Percentiles rank a stretch among this genome's conserved stretches.
These are phyloP conservation scores for Geopyxis carbonaria DNA, from an alignment of 495 filamentous ascomycete genomes.

Conservation along the genomic window DNA sequence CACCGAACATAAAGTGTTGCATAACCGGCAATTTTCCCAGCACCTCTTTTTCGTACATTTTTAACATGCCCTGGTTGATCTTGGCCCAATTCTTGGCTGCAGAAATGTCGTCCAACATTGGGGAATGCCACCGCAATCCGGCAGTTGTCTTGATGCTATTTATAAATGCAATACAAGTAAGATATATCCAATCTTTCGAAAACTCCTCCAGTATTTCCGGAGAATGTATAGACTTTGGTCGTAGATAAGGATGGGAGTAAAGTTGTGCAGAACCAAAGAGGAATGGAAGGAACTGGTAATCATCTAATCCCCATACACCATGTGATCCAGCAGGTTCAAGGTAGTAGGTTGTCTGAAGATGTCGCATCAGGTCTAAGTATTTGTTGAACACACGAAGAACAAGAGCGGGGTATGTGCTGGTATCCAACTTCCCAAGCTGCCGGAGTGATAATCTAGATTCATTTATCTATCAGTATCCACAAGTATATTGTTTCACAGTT, in stretches of 20 bases:
- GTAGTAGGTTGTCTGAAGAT: constrained; percentile 75
- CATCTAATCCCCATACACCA: constrained; percentile 94
- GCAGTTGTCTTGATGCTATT: constrained; percentile 94
- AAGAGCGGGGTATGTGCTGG: constrained; percentile 49
- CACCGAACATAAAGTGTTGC: constrained; percentile 95
- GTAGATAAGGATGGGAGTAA: constrained; percentile 69
- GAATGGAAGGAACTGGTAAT: constrained; percentile 95
- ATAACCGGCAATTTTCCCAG: constrained; percentile 88
- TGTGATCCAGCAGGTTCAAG: constrained; percentile 90
- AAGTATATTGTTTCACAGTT: background rate
- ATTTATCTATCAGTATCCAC: background rate
- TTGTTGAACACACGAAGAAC: constrained; percentile 61
- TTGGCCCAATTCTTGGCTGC: constrained; percentile 83
- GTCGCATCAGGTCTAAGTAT: constrained; percentile 66
- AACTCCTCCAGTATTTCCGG: constrained; percentile 72
- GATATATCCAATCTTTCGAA: constrained; percentile 41
- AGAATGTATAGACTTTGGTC: constrained; percentile 75
- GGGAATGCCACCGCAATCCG: constrained; percentile 88
- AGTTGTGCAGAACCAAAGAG: constrained; percentile 86
- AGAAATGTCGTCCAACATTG: constrained; percentile 96
- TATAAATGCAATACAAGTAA: constrained; percentile 82
- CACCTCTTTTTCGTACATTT: constrained; percentile 91
- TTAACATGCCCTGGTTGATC: constrained; percentile 83
- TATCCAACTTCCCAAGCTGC: constrained; percentile 50
- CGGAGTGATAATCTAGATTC: constrained; percentile 48